These are phyloP conservation scores for Daedaleopsis sinensis DNA, from an alignment of 768 basidiomycete genomes.

Conservation along the genomic window DNA sequence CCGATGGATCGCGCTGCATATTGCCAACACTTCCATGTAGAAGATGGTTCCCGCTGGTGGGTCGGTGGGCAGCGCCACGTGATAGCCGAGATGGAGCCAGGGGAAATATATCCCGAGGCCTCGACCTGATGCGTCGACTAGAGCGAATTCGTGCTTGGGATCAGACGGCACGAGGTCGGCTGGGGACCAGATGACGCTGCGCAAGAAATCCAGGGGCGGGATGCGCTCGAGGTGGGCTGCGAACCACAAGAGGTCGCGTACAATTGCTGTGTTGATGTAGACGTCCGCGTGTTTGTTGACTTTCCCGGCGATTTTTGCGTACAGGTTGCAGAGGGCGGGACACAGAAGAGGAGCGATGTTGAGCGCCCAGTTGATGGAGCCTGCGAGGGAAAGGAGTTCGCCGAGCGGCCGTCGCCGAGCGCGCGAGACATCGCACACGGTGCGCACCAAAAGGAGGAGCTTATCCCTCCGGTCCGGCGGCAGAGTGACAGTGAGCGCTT, in stretches of 20 bases:
- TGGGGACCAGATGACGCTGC: not conserved
- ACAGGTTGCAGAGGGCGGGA: slow-evolving; percentile 33
- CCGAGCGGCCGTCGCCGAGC: slow-evolving; percentile 11
- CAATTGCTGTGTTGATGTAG: slow-evolving; percentile 33
- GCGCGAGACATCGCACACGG: not conserved
- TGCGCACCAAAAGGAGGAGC: not conserved
- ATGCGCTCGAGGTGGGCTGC: slow-evolving; percentile 23
- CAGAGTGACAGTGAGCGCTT: slow-evolving; percentile 34
- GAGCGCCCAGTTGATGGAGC: slow-evolving; percentile 44
- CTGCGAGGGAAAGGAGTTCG: slow-evolving; percentile 37
- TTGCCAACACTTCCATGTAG: slow-evolving; percentile 12
- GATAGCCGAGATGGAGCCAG: slow-evolving; percentile 1
- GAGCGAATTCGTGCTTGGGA: slow-evolving; percentile 15
- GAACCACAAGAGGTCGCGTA: slow-evolving; percentile 38
- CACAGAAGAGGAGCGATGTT: slow-evolving; percentile 38
- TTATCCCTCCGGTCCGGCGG: not conserved
- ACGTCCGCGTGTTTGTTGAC: slow-evolving; percentile 11
- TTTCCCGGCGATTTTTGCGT: slow-evolving; percentile 37
- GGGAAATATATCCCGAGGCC: slow-evolving; percentile 29
- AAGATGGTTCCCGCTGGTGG: not conserved
- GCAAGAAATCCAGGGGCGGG: slow-evolving; percentile 23
- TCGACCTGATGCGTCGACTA: slow-evolving; percentile 25
- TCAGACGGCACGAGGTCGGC: slow-evolving; percentile 12
- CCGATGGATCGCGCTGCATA: slow-evolving; percentile 6
- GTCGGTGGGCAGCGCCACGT: not conserved